Base-by-base conservation (phyloP, 495 filamentous ascomycete genomes). In the Physcia stellaris region DNA sequence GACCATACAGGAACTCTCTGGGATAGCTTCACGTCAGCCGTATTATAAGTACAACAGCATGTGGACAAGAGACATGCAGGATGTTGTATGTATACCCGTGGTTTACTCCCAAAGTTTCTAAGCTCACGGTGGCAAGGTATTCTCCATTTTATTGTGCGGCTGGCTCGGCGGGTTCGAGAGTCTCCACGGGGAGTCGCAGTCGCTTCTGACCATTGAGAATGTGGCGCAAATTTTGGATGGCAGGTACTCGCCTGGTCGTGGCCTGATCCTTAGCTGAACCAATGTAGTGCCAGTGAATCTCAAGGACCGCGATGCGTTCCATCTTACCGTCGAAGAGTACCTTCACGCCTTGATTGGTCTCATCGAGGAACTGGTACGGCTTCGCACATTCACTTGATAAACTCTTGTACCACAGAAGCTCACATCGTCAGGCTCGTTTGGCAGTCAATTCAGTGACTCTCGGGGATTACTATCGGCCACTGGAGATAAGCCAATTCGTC, bases 371-470 rank as follows among this genome's bases (percentile, higher is more conserved):
- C 71, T 98, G 54, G 76, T 80, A 59, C 6, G 59, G 49, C 0
- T 5, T 12, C 9, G 15, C 12, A 10, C 19, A 24, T 1, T 3
- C 15, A 7, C 11, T 24, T 11, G 35, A 37, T 13, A 37, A 13
- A 26, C 18, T 21, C 20, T n/a, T 37, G 35, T 13, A 15, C 17
- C 33, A 48, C 16, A 13, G 24, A 15, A 30, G 29, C 26, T 34
- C n/a, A n/a, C n/a, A n/a, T n/a, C 11, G 24, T 32, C 35, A 79
- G 75, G 71, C 82, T 33, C 82, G 87, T 28, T 69, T 98, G 24
- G 83, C 88, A n/a, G 83, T 88, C 63, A 98, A 98, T 62, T 81
- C 83, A 2, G 90, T 98, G 48, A 98, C 88, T 0, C 65, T 95
- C 27, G 86, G 86, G 32, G 88, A 98, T 61, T 86, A 80, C 43